phyloP scores from a whole-genome alignment of 2,329 filamentous ascomycete genomes.

The Emmonsiellopsis sp. region DNA sequence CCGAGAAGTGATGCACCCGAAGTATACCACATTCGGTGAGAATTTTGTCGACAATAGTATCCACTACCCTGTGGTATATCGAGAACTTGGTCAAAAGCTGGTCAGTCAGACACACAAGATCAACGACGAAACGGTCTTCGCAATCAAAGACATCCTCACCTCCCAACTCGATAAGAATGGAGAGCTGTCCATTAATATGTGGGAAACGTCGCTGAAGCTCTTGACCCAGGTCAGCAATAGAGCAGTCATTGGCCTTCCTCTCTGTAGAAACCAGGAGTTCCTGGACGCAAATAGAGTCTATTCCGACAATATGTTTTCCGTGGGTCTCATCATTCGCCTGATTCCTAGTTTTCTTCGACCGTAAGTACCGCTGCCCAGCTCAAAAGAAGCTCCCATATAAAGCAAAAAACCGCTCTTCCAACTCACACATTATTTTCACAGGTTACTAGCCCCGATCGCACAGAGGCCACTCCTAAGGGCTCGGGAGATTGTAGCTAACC shows the following conservation, averaged over 20 bases:
- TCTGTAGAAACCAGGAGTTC: slow-evolving; percentile 12
- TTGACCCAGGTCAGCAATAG: slow-evolving; percentile 5
- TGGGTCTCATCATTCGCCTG: slow-evolving; percentile 10
- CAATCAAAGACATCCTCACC: slow-evolving; percentile 3
- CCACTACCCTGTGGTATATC: slow-evolving; percentile 5
- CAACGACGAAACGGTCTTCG: slow-evolving; percentile 5
- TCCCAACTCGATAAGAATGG: slow-evolving; percentile 4
- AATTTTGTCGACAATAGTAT: slow-evolving; percentile 2
- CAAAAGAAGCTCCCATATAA: not conserved
- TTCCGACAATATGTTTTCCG: slow-evolving; percentile 11
- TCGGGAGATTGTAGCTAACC: not conserved
- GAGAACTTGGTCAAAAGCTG: slow-evolving; percentile 8
- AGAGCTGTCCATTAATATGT: slow-evolving; percentile 8
- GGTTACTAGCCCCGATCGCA: not conserved
- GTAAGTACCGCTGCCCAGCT: not conserved
- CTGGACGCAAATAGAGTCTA: slow-evolving; percentile 11
- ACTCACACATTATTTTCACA: not conserved
- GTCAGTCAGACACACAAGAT: slow-evolving; percentile 6
- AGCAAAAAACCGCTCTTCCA: not conserved
- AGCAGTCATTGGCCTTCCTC: slow-evolving; percentile 9
- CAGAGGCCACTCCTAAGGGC: not conserved
- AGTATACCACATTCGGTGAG: not conserved
- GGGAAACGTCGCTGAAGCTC: slow-evolving; percentile 9
- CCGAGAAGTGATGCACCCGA: slow-evolving; percentile 1
- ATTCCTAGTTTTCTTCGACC: slow-evolving; percentile 7